These are phyloP conservation scores for Pontederia crassipes DNA, from an alignment of 176 grass and related monocot genomes.

Conservation along the genomic window DNA sequence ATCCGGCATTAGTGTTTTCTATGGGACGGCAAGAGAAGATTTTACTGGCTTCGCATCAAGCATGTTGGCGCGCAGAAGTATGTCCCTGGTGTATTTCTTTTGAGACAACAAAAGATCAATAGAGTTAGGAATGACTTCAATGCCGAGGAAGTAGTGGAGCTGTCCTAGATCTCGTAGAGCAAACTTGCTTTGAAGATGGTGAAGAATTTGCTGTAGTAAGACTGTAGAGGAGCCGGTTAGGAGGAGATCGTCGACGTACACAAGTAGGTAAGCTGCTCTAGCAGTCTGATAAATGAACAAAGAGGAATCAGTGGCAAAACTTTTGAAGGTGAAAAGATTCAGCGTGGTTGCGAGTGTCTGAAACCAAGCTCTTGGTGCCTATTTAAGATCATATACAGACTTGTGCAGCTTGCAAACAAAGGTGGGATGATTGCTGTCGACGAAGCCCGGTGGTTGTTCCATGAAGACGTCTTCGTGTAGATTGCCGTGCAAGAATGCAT, in stretches of 20 bases:
- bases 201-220: not conserved
- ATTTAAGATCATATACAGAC: not conserved
- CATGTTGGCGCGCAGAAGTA: not conserved
- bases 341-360: not conserved
- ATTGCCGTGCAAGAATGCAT: no score
- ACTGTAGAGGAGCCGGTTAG: not conserved
- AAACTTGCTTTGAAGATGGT: not conserved
- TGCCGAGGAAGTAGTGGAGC: not conserved
- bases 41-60: not conserved
- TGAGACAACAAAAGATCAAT: not conserved
- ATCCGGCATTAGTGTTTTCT: not conserved
- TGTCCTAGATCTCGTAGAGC: not conserved
- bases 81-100: not conserved
- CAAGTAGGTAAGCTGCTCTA: not conserved
- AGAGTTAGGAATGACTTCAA: not conserved
- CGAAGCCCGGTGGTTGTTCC: slow-evolving; percentile 2
- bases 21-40: not conserved
- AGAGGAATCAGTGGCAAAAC: not conserved
- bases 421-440: not conserved
- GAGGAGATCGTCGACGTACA: not conserved
- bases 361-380: not conserved
- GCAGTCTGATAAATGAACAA: not conserved
- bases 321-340: not conserved
- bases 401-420: not conserved
- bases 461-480: not conserved